Evolutionary conservation across 2,329 filamentous ascomycete species (phyloP).

Genomic region (Cryphonectria parasitica): DNA sequence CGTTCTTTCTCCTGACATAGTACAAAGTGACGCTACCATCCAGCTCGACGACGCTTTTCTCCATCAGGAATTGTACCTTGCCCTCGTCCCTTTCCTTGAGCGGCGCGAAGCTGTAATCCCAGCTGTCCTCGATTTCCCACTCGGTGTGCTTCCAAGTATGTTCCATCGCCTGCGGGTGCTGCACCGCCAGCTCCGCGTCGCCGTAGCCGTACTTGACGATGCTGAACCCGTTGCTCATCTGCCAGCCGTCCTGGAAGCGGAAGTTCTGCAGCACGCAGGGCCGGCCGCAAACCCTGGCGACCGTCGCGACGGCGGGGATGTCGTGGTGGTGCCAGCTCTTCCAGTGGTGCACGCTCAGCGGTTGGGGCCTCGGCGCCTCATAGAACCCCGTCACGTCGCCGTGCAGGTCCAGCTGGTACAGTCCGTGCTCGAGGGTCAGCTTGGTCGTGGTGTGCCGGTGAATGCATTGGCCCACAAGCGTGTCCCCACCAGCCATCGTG

Average conservation of each 20-base stretch:
- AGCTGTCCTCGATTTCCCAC: constrained; percentile 28
- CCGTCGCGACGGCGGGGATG: constrained; percentile 42
- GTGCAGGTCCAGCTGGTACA: constrained; percentile 47
- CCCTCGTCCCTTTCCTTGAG: constrained; percentile 26
- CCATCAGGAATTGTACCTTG: constrained; percentile 30
- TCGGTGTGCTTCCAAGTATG: constrained; percentile 37
- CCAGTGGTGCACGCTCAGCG: constrained; percentile 51
- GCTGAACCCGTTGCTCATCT: constrained; percentile 48
- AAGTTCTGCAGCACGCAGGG: constrained; percentile 46
- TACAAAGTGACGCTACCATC: constrained; percentile 23
- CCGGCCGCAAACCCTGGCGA: constrained; percentile 45
- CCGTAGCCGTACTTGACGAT: constrained; percentile 42
- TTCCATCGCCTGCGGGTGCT: constrained; percentile 47
- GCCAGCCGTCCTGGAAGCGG: constrained; percentile 34
- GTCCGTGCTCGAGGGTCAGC: constrained; percentile 44
- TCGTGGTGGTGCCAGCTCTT: constrained; percentile 37
- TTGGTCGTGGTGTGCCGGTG: constrained; percentile 45
- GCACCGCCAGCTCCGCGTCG: constrained; percentile 36
- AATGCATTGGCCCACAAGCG: constrained; percentile 45
- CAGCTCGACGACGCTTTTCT: constrained; percentile 26
- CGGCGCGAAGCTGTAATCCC: constrained; percentile 29
- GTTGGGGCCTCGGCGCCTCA: constrained; percentile 44
- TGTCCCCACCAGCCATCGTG: constrained; percentile 40
- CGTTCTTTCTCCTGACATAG: constrained; percentile 26
- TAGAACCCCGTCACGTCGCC: constrained; percentile 49